These are phyloP conservation scores for Candida parachauliodes DNA, from an alignment of 805 yeast species.

Conservation along the genomic window DNA sequence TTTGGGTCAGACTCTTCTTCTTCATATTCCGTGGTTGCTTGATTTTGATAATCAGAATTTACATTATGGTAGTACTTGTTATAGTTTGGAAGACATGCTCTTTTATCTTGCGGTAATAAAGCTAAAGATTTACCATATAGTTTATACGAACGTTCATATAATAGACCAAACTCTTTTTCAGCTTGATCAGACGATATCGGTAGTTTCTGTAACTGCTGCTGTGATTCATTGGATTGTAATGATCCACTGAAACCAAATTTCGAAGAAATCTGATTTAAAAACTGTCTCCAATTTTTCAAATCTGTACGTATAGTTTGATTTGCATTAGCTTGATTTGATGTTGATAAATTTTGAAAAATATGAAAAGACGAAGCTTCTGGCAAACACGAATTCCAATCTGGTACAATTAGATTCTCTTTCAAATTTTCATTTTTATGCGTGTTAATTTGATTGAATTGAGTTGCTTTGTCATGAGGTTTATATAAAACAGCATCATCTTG, in stretches of 20 bases:
- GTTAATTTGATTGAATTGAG: constrained; percentile 38
- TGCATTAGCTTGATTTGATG: constrained; percentile 17
- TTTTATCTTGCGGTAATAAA: constrained; percentile 31
- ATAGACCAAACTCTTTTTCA: constrained; percentile 29
- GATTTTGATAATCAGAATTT: not conserved
- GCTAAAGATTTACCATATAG: constrained; percentile 37
- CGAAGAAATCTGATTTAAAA: constrained; percentile 30
- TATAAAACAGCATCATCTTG: constrained; percentile 43
- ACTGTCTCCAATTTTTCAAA: constrained; percentile 33
- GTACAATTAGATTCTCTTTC: constrained; percentile 37
- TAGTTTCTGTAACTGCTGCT: not conserved
- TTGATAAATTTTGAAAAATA: constrained; percentile 24
- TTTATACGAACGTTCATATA: constrained; percentile 34
- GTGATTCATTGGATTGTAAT: constrained; percentile 13
- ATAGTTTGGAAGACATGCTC: constrained; percentile 39
- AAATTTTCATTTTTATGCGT: constrained; percentile 44
- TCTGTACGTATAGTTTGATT: constrained; percentile 23
- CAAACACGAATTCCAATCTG: constrained; percentile 39
- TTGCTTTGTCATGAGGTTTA: constrained; percentile 39
- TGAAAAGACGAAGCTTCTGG: constrained; percentile 17
- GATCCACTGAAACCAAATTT: constrained; percentile 32
- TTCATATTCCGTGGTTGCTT: constrained; percentile 18
- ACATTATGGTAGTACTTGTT: constrained; percentile 24
- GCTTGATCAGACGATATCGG: constrained; percentile 15
- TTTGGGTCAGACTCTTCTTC: constrained; percentile 28